Conservation (phyloP, 768 basidiomycete species). For the Pulveroboletus sp. region DNA sequence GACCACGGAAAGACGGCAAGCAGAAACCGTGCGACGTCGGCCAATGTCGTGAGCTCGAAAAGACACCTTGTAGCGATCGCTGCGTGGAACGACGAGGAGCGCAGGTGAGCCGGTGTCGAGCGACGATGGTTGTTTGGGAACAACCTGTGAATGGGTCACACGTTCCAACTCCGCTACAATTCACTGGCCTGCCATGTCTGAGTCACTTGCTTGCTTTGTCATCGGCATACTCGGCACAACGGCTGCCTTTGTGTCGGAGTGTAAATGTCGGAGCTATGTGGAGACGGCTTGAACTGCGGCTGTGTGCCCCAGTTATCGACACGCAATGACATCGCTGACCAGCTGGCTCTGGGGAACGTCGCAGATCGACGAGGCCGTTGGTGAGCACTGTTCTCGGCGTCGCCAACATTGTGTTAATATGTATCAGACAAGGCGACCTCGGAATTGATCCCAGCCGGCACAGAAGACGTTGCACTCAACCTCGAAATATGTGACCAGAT, state of each 20-base stretch:
- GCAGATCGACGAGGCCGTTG: constrained; percentile 79
- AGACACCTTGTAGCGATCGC: constrained; percentile 1
- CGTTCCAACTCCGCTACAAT: constrained; percentile 34
- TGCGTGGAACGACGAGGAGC: constrained; percentile 11
- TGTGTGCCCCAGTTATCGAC: constrained; percentile 6
- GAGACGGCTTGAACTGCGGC: constrained; percentile 17
- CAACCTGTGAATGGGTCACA: constrained; percentile 33
- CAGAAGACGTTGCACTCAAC: constrained; percentile 88
- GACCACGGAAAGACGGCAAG: constrained; percentile 10
- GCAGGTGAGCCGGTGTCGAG: constrained; percentile 17
- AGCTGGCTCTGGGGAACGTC: constrained; percentile 80
- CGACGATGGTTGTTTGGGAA: constrained; percentile 34
- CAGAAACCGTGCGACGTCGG: constrained; percentile 1
- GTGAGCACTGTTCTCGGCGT: constrained; percentile 40
- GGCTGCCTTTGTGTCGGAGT: constrained; percentile 17
- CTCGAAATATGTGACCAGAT: constrained; percentile 98
- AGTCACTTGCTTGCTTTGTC: constrained; percentile 21
- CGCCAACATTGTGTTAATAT: constrained; percentile 7
- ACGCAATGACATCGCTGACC: constrained; percentile 54
- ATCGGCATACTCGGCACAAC: constrained; percentile 10
- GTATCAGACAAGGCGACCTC: constrained; percentile 88
- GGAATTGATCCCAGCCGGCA: constrained; percentile 75
- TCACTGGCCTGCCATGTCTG: constrained; percentile 17
- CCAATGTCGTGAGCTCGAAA: not conserved
- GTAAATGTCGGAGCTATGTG: constrained; percentile 15